Evolutionary conservation across 495 filamentous ascomycete genomes (phyloP).

Genomic region (Glonium stellatum): DNA sequence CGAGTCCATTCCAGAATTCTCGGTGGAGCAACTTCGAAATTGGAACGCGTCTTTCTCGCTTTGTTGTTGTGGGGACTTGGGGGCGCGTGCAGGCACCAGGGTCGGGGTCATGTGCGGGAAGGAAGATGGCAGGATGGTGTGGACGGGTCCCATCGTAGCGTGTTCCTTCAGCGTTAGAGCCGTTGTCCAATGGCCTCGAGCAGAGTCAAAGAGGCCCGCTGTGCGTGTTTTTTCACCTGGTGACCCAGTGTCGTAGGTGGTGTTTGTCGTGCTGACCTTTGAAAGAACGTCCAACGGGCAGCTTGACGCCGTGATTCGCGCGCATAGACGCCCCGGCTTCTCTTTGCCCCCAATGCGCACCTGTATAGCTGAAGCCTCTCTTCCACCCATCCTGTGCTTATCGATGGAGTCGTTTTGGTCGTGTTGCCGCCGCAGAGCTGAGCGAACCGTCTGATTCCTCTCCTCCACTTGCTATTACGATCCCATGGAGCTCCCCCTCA

Average conservation of each 20-base stretch:
- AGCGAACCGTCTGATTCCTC: background rate
- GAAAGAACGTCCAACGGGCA: background rate
- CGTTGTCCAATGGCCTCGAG: background rate
- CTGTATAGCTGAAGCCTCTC: background rate
- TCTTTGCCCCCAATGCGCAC: background rate
- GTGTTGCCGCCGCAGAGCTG: background rate
- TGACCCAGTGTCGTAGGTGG: background rate
- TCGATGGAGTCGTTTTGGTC: too few relatives aligned
- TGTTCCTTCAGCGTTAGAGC: background rate
- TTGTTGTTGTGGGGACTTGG: background rate
- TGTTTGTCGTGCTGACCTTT: background rate
- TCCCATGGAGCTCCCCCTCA: background rate
- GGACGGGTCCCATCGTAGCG: background rate
- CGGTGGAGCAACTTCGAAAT: background rate
- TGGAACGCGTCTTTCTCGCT: too few relatives aligned
- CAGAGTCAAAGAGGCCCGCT: background rate
- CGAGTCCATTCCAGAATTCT: background rate
- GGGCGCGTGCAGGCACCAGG: too few relatives aligned
- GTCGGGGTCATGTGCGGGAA: background rate
- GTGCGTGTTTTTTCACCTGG: background rate
- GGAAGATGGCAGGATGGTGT: background rate
- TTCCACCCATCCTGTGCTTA: background rate
- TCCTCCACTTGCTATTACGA: background rate
- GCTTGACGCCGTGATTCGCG: background rate
- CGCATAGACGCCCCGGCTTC: background rate